Base-by-base conservation (phyloP, 2,329 filamentous ascomycete species). In the Zymoseptoria crescenta region DNA sequence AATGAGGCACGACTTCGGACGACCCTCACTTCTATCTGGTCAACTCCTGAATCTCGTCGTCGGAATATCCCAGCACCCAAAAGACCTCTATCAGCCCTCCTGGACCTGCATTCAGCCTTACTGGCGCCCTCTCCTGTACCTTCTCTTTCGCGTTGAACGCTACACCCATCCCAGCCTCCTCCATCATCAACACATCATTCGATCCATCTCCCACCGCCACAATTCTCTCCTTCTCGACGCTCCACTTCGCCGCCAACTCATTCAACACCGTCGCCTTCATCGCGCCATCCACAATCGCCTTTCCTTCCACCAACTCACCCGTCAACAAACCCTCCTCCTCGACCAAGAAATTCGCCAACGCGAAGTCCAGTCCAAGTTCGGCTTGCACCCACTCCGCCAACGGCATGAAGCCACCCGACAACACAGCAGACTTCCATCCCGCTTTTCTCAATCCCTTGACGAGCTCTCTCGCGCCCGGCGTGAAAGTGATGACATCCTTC, bases 371-470 rank as follows among this genome's bases (percentile, higher is more conserved):
- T 13, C 90, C 90, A 27, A 99, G 78, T 69, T 90, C 81, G 49
- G 79, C 79, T 16, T 89, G 91, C 41, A 97, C 82, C 90, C 92
- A 97, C 59, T 85, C 81, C 0, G 94, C 95, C 64, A 97, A 77
- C 0, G 93, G 92, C 64, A 89, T 84, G 75, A 99, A 99, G 0
- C 94, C 94, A 51, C 94, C 94, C 35, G 91, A 96, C 30, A 96
- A 76, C 4, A 99, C 93, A 0, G 92, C 94, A 1, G 91, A 91
- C 76, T 89, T 93, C 74, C 89, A 87, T 7, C 93, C 93, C 4
- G 96, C 77, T 21, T 82, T 80, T 74, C 89, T 91, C 55, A 99
- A 77, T 0, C 86, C 87, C 61, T 75, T 81, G 63, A 96, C 81
- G 19, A 97, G 79, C 63, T 89, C 84, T 19, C 80, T 82, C 1